These are phyloP conservation scores for Nemania serpens DNA, from an alignment of 2,329 filamentous ascomycete genomes.

Conservation along the genomic window DNA sequence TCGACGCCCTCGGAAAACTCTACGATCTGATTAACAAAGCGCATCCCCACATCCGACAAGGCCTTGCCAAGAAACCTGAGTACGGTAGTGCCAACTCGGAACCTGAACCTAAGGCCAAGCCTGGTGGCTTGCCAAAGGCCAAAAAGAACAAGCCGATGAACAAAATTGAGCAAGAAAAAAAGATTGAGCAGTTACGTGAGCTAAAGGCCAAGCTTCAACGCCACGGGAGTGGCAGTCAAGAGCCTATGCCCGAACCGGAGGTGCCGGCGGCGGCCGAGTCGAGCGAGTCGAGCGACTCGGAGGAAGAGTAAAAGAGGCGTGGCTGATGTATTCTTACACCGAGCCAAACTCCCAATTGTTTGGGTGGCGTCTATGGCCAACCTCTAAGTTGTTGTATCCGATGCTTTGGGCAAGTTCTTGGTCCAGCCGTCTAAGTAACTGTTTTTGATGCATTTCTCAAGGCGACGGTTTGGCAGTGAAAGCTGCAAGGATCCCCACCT, in stretches of 20 bases:
- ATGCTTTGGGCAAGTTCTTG: constrained; percentile 3
- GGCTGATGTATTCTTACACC: not conserved
- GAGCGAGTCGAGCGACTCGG: constrained; percentile 40
- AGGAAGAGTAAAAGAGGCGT: constrained; percentile 34
- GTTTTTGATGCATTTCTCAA: not conserved
- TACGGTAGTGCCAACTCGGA: constrained; percentile 34
- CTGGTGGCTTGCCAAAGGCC: constrained; percentile 54
- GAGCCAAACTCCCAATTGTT: not conserved
- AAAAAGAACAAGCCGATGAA: constrained; percentile 81
- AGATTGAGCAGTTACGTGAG: constrained; percentile 66
- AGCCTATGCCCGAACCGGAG: constrained; percentile 37
- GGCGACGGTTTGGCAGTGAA: too few relatives aligned
- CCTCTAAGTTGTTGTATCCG: constrained; percentile 3
- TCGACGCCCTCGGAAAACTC: constrained; percentile 58
- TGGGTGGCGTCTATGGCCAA: constrained; percentile 2
- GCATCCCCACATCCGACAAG: constrained; percentile 44
- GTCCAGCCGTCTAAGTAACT: not conserved
- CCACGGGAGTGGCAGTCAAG: constrained; percentile 50
- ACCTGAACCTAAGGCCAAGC: constrained; percentile 33
- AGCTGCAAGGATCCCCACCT: too few relatives aligned
- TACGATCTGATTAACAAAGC: constrained; percentile 50
- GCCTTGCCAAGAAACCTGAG: constrained; percentile 43
- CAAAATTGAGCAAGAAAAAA: constrained; percentile 71
- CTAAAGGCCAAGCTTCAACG: constrained; percentile 58
- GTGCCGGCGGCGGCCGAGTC: constrained; percentile 34